These are phyloP conservation scores for Abelmoschus esculentus DNA, from an alignment of 345 rosid genomes.

Conservation along the genomic window DNA sequence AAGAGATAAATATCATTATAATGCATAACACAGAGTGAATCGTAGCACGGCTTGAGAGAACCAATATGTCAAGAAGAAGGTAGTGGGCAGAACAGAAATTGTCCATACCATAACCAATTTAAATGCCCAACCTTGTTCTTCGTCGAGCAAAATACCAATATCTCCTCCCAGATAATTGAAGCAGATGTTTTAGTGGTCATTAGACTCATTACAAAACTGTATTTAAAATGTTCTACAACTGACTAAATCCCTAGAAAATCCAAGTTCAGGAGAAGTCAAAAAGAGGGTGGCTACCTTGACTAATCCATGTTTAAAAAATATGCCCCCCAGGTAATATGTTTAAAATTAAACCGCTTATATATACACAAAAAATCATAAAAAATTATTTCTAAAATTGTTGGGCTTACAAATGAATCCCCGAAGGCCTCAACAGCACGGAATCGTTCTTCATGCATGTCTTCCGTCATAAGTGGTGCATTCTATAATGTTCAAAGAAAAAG, in stretches of 20 bases:
- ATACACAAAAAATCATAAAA: background rate
- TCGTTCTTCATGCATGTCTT: constrained; percentile 99
- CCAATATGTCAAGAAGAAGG: background rate
- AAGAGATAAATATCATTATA: background rate
- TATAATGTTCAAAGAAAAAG: constrained; percentile 21
- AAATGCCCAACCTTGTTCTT: background rate
- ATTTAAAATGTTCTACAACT: background rate
- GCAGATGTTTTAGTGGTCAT: background rate
- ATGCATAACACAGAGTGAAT: background rate
- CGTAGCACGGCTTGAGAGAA: background rate
- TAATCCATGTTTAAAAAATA: constrained; percentile 6
- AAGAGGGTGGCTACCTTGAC: background rate
- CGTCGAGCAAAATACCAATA: background rate
- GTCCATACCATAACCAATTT: background rate
- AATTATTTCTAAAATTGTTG: constrained; percentile 8
- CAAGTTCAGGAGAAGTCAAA: background rate
- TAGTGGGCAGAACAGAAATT: background rate
- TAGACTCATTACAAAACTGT: background rate
- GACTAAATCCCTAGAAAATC: background rate
- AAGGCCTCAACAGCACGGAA: constrained; percentile 80
- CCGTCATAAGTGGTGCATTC: constrained; percentile 95
- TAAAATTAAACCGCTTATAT: background rate
- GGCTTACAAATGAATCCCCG: constrained; percentile 82
- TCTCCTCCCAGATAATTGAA: constrained; percentile 5
- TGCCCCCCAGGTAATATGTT: background rate